These are phyloP conservation scores for Martiniozyma asiatica DNA, from an alignment of 1,139 yeast species.

Conservation along the genomic window DNA sequence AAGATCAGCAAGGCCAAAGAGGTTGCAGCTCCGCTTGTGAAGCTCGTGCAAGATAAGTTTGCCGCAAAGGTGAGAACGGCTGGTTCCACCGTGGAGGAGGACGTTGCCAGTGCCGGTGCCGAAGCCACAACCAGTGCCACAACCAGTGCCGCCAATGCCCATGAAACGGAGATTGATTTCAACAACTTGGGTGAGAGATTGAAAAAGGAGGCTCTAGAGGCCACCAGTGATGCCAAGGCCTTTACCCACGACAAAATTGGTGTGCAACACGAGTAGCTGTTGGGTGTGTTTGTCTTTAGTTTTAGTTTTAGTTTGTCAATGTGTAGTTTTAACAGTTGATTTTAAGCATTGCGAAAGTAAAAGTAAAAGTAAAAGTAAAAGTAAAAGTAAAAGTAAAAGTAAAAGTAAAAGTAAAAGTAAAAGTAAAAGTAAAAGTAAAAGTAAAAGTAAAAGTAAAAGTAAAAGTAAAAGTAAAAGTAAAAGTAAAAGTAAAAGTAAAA, in stretches of 20 bases:
- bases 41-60: slow-evolving; percentile 43
- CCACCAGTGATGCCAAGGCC: slow-evolving; percentile 5
- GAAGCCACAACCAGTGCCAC: slow-evolving; percentile 8
- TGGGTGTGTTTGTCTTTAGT: too few relatives aligned
- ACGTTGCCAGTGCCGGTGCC: slow-evolving; percentile 22
- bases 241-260: slow-evolving; percentile 8
- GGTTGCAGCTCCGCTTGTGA: slow-evolving; percentile 55
- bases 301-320: too few relatives aligned
- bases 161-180: slow-evolving; percentile 11
- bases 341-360: too few relatives aligned
- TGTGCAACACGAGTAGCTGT: slow-evolving; percentile 2
- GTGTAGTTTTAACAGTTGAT: too few relatives aligned
- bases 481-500: neutral
- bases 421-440: too few relatives aligned
- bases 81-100: slow-evolving; percentile 48
- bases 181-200: slow-evolving; percentile 13
- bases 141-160: slow-evolving; percentile 2
- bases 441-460: too few relatives aligned
- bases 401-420: too few relatives aligned
- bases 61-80: slow-evolving; percentile 71
- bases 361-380: too few relatives aligned
- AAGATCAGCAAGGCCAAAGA: slow-evolving; percentile 33
- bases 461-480: neutral
- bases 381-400: too few relatives aligned
- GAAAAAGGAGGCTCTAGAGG: slow-evolving; percentile 10